phyloP scores from a whole-genome alignment of 164 flowering plant species.

The Tetrastigma voinierianum region DNA sequence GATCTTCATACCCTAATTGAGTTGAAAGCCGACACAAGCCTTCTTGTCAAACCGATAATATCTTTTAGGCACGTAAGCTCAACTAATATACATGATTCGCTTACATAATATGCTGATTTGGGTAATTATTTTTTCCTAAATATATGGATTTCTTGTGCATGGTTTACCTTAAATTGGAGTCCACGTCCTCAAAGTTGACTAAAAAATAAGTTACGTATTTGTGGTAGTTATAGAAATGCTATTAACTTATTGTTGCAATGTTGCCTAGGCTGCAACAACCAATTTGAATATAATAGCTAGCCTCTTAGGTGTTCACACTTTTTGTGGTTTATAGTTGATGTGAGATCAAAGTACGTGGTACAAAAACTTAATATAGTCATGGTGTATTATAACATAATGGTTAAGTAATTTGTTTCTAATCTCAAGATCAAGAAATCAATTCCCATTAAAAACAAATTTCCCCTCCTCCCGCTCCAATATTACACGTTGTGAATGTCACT shows the following conservation, averaged over 20 bases:
- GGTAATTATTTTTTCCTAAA: conserved; percentile 24
- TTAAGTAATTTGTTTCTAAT: too few relatives aligned
- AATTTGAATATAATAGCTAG: conserved; percentile 18
- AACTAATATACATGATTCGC: neutral
- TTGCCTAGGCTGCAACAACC: conserved; percentile 27
- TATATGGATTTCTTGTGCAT: conserved; percentile 11
- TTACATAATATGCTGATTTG: conserved; percentile 8
- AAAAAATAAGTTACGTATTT: neutral
- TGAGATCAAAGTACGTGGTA: neutral
- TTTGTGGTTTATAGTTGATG: neutral
- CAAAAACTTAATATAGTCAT: too few relatives aligned
- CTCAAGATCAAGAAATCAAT: too few relatives aligned
- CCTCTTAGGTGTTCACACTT: neutral
- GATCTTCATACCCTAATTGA: too few relatives aligned
- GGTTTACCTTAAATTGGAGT: conserved; percentile 13
- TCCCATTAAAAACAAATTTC: too few relatives aligned
- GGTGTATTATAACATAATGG: too few relatives aligned
- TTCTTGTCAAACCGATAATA: too few relatives aligned
- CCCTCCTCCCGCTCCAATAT: too few relatives aligned
- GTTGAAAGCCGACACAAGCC: too few relatives aligned
- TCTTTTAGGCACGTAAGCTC: too few relatives aligned
- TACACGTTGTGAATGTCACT: too few relatives aligned
- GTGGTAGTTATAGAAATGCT: conserved; percentile 1
- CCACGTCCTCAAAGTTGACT: conserved; percentile 22
- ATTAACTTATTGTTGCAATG: conserved; percentile 26